Base-by-base conservation (phyloP, 257 asterid species). In the Ilex aquifolium region DNA sequence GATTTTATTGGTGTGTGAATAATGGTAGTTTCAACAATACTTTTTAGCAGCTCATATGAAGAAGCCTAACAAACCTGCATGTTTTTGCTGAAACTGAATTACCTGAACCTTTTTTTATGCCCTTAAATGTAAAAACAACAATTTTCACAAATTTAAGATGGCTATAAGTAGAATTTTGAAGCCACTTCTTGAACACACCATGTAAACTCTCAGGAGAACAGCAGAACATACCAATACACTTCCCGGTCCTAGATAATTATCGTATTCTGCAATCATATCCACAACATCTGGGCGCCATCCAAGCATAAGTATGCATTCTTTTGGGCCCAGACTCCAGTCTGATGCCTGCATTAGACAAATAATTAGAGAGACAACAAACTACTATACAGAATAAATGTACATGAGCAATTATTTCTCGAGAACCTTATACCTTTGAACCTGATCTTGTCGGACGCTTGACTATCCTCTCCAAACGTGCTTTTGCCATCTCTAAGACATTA, bases 191-290 rank as follows among this genome's bases (percentile, higher is more conserved):
- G 8, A 5, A 36, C 42, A 36, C 27, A 21, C 27, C 27, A 21
- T 21, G 42, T 36, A 36, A 5, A 36, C 42, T 5, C 42, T 36
- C 8, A 36, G 7, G 8, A 36, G 42, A 46, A 46, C 52, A 6
- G 4, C 10, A 10, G 13, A 46, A 14, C 52, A 46, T 88, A 92
- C 98, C 95, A 92, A 59, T 58, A 77, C 66, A 67, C 98, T 92
- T 59, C 98, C 95, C 54, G 97, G 95, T 61, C 98, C 98, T 15
- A 92, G 88, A 72, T 92, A 88, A 69, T 87, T 88, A 79, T 92
- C 93, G 44, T 92, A 92, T 80, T 92, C 98, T 80, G 82, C 73
- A 36, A 92, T 88, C 98, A 92, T 92, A 74, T 83, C 88, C 30
- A 82, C 72, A 53, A 89, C 95, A 56, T 85, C 86, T 60, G 91